Evolutionary conservation across 140 eudicot genomes (phyloP).

Genomic region (Oenanthe javanica): DNA sequence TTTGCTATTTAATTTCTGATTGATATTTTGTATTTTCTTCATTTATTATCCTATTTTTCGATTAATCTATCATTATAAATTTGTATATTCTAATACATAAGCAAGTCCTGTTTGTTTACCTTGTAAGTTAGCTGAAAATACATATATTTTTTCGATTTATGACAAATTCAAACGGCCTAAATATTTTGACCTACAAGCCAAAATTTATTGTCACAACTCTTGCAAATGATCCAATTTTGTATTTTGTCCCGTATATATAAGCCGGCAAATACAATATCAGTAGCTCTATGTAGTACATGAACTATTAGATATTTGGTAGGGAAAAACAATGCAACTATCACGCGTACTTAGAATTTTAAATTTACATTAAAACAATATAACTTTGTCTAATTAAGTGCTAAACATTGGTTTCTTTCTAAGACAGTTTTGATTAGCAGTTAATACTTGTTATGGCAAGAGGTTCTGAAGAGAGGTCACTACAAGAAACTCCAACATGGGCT

Average conservation of each 20-base stretch:
- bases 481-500: slow-evolving; percentile 79
- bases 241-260: background rate
- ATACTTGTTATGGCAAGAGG: slow-evolving; percentile 41
- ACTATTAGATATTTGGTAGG: background rate
- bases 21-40: too few relatives aligned
- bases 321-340: background rate
- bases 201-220: background rate
- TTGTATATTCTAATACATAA: too few relatives aligned
- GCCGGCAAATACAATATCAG: slow-evolving; percentile 6
- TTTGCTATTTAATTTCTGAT: too few relatives aligned
- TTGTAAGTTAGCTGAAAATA: too few relatives aligned
- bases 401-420: background rate
- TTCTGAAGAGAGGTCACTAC: slow-evolving; percentile 45
- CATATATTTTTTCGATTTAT: too few relatives aligned
- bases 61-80: too few relatives aligned
- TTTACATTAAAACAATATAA: too few relatives aligned
- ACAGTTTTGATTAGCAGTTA: background rate
- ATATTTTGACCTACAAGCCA: background rate
- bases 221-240: background rate
- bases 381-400: background rate
- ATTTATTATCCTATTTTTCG: too few relatives aligned
- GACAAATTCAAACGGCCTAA: too few relatives aligned
- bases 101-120: too few relatives aligned
- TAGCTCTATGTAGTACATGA: background rate
- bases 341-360: background rate